Base-by-base conservation (phyloP, 2,329 filamentous ascomycete species). In the Falciphora oryzae region DNA sequence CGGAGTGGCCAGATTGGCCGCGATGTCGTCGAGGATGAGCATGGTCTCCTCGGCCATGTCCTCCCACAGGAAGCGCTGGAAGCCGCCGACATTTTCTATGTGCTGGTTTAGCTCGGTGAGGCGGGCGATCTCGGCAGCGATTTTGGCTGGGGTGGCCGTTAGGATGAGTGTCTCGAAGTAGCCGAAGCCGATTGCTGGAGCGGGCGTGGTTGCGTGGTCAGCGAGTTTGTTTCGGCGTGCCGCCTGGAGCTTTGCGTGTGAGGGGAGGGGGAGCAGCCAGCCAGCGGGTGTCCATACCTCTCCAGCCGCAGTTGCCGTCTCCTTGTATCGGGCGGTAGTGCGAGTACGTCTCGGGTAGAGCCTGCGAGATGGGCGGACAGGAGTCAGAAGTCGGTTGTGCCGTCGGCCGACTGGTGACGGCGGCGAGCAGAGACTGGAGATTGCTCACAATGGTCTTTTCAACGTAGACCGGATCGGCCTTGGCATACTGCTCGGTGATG, bases 281-380 rank as follows among this genome's bases (percentile, higher is more conserved):
- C 11, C 7, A 2, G 32, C 11, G 22, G 61, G 14, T n/a, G 28
- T 32, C 79, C 88, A 81, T 83, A 97, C 94, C 95, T 89, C 94
- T 87, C 94, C 95, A 98, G 72, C 94, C 95, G 78, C 95, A 98
- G 75, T 96, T 96, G 66, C 95, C 95, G 78, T 98, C 94, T 63
- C 95, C 94, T 76, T 90, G 89, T 75, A 97, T 87, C 14, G 89
- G 89, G 64, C 95, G 91, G 74, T 94, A 97, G 74, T 93, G 89
- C 27, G 92, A 91, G 76, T 96, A 97, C 65, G 89, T 92, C 71
- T 89, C 83, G 8, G 93, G 90, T 64, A 99, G 83, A 27, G 88
- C 84, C 93, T 96, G 70, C 18, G 50, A 10, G 35, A 38, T 10
- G 14, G 35, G 10, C 16, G 35, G 35, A 18, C 35, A 38, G 16